Percentiles rank a stretch among this genome's conserved stretches.
Evolutionary conservation across 192 early-diverging fungal genomes (phyloP).

Genomic region (Podila verticillata): DNA sequence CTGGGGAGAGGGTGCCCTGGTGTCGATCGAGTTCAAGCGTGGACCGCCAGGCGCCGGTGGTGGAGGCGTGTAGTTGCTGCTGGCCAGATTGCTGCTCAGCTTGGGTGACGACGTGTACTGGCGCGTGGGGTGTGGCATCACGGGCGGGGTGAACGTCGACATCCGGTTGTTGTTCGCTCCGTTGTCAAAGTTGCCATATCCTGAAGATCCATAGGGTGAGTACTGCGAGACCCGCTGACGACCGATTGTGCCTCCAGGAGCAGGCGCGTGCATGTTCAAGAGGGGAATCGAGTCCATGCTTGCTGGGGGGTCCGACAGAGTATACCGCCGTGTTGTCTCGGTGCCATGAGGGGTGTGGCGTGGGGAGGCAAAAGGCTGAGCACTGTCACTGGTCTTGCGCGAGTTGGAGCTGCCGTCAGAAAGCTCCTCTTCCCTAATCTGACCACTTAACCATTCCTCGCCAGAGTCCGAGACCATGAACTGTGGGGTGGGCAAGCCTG

Average conservation of each 20-base stretch:
- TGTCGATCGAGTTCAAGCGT: conserved; percentile 46
- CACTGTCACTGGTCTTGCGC: conserved; percentile 37
- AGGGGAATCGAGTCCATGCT: conserved; percentile 38
- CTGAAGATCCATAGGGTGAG: conserved; percentile 6
- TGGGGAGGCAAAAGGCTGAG: conserved; percentile 22
- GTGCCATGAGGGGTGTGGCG: conserved; percentile 36
- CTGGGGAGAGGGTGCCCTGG: conserved; percentile 33
- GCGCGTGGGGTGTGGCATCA: conserved; percentile 8
- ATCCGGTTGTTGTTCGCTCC: conserved; percentile 20
- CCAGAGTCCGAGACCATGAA: conserved; percentile 48
- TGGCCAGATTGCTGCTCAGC: conserved; percentile 41
- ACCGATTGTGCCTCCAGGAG: conserved; percentile 48
- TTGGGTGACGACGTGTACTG: conserved; percentile 45
- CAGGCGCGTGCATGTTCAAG: conserved; percentile 42
- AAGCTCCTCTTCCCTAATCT: conserved; percentile 35
- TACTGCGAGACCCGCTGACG: conserved; percentile 41
- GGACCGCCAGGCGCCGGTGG: conserved; percentile 40
- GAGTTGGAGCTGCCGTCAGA: conserved; percentile 47
- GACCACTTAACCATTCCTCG: conserved; percentile 26
- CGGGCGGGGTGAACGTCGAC: conserved; percentile 21
- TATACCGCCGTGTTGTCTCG: conserved; percentile 12
- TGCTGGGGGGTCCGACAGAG: conserved; percentile 19
- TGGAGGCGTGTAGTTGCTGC: conserved; percentile 37
- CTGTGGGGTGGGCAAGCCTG: conserved; percentile 52
- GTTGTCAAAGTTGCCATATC: background rate